Base-by-base conservation (phyloP, 2,329 filamentous ascomycete genomes). In the Rutstroemia sp. region DNA sequence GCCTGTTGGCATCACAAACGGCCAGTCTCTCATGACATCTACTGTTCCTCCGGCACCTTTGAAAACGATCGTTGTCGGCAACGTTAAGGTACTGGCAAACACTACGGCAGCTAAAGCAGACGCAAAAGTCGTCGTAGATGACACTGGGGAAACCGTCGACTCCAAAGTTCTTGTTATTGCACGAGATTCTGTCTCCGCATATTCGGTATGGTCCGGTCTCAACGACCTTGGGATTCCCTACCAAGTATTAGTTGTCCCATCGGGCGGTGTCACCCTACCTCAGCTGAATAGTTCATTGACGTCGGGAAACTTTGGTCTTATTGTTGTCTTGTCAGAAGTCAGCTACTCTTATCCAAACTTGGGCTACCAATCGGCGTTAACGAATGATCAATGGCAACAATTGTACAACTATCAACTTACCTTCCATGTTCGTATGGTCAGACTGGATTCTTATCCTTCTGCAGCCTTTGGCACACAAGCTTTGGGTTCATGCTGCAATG, bases 181-280 rank as follows among this genome's bases (percentile, higher is more conserved):
- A 45, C 73, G 74, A 59, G 79, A 83, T 64, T 61, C 73, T 38
- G 69, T 71, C 27, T 73, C 77, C 4, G 78, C 77, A n/a, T 69
- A 69, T 18, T 75, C 75, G 42, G 77, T 77, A 19, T 75, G 75
- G 38, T 75, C 75, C 14, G 81, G 81, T 21, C 73, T 85, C 5
- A 77, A 80, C 62, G 80, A 74, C 58, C 84, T 84, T 63, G 81
- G 81, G 42, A 84, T 85, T 59, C 80, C 81, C 1, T 84, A 75
- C 63, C 71, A 82, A 62, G 72, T 75, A 4, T 62, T 83, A 9
- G 63, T 77, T 18, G 79, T 85, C 23, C 79, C 80, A 4, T 72
- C 78, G 61, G 64, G 64, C 6, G 82, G 81, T 16, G 70, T 73
- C 10, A 59, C 70, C 18, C 73, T 85, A 34, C 81, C 81, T 0